phyloP scores from a whole-genome alignment of 495 filamentous ascomycete genomes.

The Hyaloscypha variabilis region DNA sequence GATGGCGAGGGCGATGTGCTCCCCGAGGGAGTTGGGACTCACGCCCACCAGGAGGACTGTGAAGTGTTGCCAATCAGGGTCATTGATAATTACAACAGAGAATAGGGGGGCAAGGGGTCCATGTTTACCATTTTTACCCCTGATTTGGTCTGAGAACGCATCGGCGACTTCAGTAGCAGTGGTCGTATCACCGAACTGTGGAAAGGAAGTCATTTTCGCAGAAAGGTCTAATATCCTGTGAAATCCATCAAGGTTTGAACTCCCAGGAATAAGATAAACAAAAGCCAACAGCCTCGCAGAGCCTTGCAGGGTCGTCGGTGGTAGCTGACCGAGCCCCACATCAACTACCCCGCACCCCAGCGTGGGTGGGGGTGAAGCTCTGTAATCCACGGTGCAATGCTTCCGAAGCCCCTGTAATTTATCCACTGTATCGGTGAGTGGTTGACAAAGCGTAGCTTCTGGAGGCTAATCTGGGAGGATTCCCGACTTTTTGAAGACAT shows the following conservation, averaged over 20 bases:
- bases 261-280: neutral
- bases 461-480: neutral
- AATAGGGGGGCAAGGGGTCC: neutral
- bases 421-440: neutral
- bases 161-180: conserved; percentile 46
- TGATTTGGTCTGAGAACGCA: conserved; percentile 42
- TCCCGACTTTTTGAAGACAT: neutral
- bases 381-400: conserved; percentile 1
- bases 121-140: conserved; percentile 37
- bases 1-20: conserved; percentile 46
- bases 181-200: conserved; percentile 46
- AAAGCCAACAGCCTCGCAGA: neutral
- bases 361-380: conserved; percentile 5
- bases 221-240: neutral
- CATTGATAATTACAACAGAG: neutral
- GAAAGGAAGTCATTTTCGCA: conserved; percentile 21
- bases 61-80: neutral
- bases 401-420: conserved; percentile 9
- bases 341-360: conserved; percentile 3
- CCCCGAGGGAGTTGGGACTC: conserved; percentile 46
- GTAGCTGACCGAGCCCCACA: neutral
- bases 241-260: neutral
- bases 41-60: conserved; percentile 45
- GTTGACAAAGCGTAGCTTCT: neutral
- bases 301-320: neutral